Base-by-base conservation (phyloP, 2,329 filamentous ascomycete species). In the Ascocoryne sarcoides region DNA sequence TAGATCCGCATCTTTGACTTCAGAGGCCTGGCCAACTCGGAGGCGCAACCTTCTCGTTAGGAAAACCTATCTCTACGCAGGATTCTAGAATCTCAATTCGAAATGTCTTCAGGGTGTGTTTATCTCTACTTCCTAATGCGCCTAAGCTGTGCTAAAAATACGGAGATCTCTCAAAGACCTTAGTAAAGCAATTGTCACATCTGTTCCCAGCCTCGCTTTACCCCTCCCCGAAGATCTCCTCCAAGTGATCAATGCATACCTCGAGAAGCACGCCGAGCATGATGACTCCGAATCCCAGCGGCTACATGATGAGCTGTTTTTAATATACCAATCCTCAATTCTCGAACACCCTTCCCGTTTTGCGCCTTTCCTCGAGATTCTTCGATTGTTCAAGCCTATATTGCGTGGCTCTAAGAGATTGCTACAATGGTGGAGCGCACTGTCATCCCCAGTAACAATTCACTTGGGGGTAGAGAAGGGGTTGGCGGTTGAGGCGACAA, bases 231-330 rank as follows among this genome's bases (percentile, higher is more conserved):
- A 81, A 49, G 75, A 82, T 42, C 65, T 87, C 38, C 61, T 70
- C 49, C 64, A 70, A 30, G 66, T 75, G 38, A 78, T 89, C 47
- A 70, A 79, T 40, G 66, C 66, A 44, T 90, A 86, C 61, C 68
- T 86, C 36, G 73, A 79, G 33, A 79, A 77, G 53, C 77, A 85
- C 57, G 66, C 74, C 41, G 73, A 74, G 50, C 72, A 76, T 48
- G 84, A 89, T 53, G 82, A 86, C 37, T 64, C 70, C 41, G 70
- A 77, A 30, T 71, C 77, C n/a, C 81, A 85, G 49, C 76, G 79
- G 42, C 68, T 88, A 37, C 78, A 87, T 46, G 82, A 87, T 30
- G 84, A 88, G 52, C 69, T 92, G 5, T 65, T 81, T 30, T 62
- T 68, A 17, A 70, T 85, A 39, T 87, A 81, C 63, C 69, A 79